Evolutionary conservation across 2,329 filamentous ascomycete species (phyloP).

Genomic region (Sarocladium kiliense): DNA sequence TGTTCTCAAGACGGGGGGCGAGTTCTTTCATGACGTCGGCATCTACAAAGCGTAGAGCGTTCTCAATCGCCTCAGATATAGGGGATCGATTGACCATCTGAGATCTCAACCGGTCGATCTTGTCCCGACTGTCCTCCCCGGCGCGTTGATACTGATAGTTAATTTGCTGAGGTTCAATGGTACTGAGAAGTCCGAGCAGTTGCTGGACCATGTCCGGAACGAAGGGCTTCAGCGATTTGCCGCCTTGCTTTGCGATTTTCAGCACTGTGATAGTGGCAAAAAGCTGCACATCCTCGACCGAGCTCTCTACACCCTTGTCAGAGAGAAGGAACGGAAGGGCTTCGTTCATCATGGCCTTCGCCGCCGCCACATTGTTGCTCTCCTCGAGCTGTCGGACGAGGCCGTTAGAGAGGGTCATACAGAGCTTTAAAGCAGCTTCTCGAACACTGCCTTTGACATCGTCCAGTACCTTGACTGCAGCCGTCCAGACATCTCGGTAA

Average conservation of each 20-base stretch:
- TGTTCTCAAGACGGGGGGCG: constrained; percentile 65
- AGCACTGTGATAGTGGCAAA: constrained; percentile 82
- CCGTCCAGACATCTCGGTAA: constrained; percentile 78
- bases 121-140: constrained; percentile 78
- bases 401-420: constrained; percentile 77
- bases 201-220: constrained; percentile 77
- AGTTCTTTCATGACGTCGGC: constrained; percentile 70
- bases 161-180: constrained; percentile 80
- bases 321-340: constrained; percentile 89
- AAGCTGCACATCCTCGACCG: constrained; percentile 77
- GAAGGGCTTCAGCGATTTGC: constrained; percentile 72
- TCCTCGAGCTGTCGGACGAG: constrained; percentile 82
- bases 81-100: constrained; percentile 79
- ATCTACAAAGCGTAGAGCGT: constrained; percentile 80
- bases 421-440: constrained; percentile 72
- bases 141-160: constrained; percentile 93
- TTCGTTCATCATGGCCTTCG: constrained; percentile 75
- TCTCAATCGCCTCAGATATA: constrained; percentile 86
- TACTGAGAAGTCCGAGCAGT: constrained; percentile 76
- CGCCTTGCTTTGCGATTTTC: constrained; percentile 84
- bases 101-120: constrained; percentile 83
- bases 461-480: constrained; percentile 86
- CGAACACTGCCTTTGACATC: constrained; percentile 93
- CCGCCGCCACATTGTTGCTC: constrained; percentile 61
- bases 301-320: constrained; percentile 81